Percentiles rank a stretch among this genome's conserved stretches.
phyloP scores from a whole-genome alignment of 148 eudicot species.

The Fagopyrum esculentum region DNA sequence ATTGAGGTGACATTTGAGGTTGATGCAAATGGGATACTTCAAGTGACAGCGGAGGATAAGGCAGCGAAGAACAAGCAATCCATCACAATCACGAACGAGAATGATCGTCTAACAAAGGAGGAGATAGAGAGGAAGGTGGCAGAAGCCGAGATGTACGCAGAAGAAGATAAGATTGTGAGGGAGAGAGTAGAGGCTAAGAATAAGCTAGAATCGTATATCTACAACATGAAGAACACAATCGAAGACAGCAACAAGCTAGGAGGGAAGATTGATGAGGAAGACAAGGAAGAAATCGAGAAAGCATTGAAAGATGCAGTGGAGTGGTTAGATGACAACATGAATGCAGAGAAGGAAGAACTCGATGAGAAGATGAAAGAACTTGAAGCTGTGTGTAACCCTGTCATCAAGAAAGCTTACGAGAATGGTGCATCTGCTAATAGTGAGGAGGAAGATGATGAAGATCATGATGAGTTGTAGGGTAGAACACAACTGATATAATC shows the following conservation, averaged over 20 bases:
- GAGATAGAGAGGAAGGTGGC: conserved; percentile 61
- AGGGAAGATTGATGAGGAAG: conserved; percentile 53
- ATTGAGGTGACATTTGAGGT: conserved; percentile 81
- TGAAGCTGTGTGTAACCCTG: too few relatives aligned
- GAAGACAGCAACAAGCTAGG: conserved; percentile 52
- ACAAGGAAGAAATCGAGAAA: conserved; percentile 45
- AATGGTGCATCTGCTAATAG: too few relatives aligned
- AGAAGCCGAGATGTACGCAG: conserved; percentile 56
- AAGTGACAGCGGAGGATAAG: conserved; percentile 63
- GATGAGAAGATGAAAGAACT: too few relatives aligned
- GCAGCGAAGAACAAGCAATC: conserved; percentile 50
- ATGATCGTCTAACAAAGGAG: conserved; percentile 53
- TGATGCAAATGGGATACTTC: conserved; percentile 61
- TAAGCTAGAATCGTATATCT: conserved; percentile 53
- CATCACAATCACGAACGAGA: conserved; percentile 62
- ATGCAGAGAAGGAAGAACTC: too few relatives aligned
- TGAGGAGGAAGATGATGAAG: too few relatives aligned
- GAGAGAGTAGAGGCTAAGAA: conserved; percentile 53
- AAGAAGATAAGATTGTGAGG: conserved; percentile 59
- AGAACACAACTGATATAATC: too few relatives aligned
- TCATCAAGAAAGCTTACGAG: too few relatives aligned
- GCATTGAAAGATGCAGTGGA: conserved; percentile 62
- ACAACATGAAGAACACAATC: conserved; percentile 62
- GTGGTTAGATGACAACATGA: conserved; percentile 34
- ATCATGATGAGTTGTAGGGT: too few relatives aligned